Conservation (phyloP, 257 asterid species). For the Eustoma russellianum region DNA sequence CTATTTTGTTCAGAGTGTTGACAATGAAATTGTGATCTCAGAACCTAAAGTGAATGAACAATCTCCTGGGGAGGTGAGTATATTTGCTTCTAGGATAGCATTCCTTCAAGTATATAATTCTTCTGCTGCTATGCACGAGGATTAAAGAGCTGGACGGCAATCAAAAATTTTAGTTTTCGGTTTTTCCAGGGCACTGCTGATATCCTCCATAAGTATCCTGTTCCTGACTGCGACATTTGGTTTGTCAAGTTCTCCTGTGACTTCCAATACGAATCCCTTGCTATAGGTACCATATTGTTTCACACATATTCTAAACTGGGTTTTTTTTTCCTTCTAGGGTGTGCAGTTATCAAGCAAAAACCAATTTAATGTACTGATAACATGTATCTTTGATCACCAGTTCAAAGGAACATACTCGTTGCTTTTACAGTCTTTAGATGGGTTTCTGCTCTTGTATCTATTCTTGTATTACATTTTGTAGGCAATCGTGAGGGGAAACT, state of each 20-base stretch:
- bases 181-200: slow-evolving; percentile 77
- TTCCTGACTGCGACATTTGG: slow-evolving; percentile 98
- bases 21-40: slow-evolving; percentile 90
- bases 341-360: too few relatives aligned
- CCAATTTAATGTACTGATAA: too few relatives aligned
- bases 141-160: too few relatives aligned
- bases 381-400: too few relatives aligned
- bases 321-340: too few relatives aligned
- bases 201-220: slow-evolving; percentile 93
- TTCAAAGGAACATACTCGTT: neutral
- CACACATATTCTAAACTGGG: neutral
- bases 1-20: slow-evolving; percentile 64
- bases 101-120: too few relatives aligned
- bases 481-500: slow-evolving; percentile 97
- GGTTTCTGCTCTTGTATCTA: neutral
- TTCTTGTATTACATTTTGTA: slow-evolving; percentile 12
- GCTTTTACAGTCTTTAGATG: neutral
- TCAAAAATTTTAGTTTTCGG: too few relatives aligned
- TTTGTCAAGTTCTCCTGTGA: slow-evolving; percentile 94
- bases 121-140: too few relatives aligned
- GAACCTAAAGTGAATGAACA: slow-evolving; percentile 95
- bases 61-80: slow-evolving; percentile 91
- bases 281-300: slow-evolving; percentile 48
- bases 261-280: slow-evolving; percentile 64
- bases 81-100: neutral